Evolutionary conservation across 768 basidiomycete species (phyloP).

Genomic region (Panaeolus papilionaceus): DNA sequence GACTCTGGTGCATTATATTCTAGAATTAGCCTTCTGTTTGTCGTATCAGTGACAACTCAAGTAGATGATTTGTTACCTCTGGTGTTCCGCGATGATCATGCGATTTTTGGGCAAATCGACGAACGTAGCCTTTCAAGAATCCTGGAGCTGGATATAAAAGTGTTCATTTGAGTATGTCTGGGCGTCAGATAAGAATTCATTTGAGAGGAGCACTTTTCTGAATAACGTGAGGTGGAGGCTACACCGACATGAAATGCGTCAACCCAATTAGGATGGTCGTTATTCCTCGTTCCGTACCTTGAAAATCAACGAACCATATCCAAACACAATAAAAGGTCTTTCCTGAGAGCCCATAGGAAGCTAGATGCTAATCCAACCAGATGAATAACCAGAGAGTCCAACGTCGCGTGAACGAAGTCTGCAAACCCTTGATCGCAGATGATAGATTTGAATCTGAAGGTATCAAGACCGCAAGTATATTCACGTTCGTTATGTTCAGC

Average conservation of each 20-base stretch:
- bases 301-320: slow-evolving; percentile 93
- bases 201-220: slow-evolving; percentile 54
- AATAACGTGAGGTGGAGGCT: slow-evolving; percentile 87
- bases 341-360: slow-evolving; percentile 8
- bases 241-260: background rate
- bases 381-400: background rate
- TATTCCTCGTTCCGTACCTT: slow-evolving; percentile 55
- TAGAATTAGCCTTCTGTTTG: background rate
- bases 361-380: background rate
- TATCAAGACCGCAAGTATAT: too few relatives aligned
- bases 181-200: background rate
- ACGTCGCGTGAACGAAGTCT: background rate
- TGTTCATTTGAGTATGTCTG: too few relatives aligned
- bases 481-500: too few relatives aligned
- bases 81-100: slow-evolving; percentile 94
- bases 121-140: slow-evolving; percentile 89
- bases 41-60: background rate
- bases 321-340: slow-evolving; percentile 76
- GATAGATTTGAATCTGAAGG: too few relatives aligned
- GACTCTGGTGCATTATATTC: slow-evolving; percentile 51
- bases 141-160: slow-evolving; percentile 61
- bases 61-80: slow-evolving; percentile 50
- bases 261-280: background rate
- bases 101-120: slow-evolving; percentile 89
- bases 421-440: too few relatives aligned